phyloP scores from a whole-genome alignment of 2,329 filamentous ascomycete genomes.

The Cadophora sp. region DNA sequence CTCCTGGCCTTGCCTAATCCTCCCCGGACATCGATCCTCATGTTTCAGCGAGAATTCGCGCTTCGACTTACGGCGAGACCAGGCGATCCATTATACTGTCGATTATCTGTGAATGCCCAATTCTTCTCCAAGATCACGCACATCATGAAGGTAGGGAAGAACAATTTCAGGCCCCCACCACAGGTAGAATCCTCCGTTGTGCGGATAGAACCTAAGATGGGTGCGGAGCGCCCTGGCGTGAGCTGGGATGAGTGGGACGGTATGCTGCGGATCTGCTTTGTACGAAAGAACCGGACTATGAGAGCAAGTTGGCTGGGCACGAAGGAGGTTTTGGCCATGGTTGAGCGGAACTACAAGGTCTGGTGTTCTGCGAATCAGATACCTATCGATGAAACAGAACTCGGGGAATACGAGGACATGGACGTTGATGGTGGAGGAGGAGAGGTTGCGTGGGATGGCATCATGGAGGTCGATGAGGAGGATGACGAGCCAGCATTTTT shows the following conservation, averaged over 20 bases:
- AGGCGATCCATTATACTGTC: slow-evolving; percentile 86
- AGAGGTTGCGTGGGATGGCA: slow-evolving; percentile 57
- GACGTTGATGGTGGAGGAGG: slow-evolving; percentile 54
- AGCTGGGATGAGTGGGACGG: slow-evolving; percentile 97
- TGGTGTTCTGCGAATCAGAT: slow-evolving; percentile 91
- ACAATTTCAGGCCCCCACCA: slow-evolving; percentile 96
- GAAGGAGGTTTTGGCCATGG: slow-evolving; percentile 78
- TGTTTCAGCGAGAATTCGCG: slow-evolving; percentile 97
- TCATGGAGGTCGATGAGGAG: slow-evolving; percentile 58
- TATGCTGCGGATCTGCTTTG: slow-evolving; percentile 80
- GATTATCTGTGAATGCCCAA: slow-evolving; percentile 91
- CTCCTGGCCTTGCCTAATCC: slow-evolving; percentile 82
- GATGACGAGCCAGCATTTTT: slow-evolving; percentile 87
- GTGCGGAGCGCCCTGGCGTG: slow-evolving; percentile 78
- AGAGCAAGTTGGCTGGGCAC: slow-evolving; percentile 82
- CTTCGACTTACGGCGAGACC: slow-evolving; percentile 87
- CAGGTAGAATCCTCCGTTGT: slow-evolving; percentile 92
- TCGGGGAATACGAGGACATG: slow-evolving; percentile 52
- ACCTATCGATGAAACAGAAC: slow-evolving; percentile 71
- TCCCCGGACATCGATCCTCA: slow-evolving; percentile 85
- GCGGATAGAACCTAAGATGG: slow-evolving; percentile 85
- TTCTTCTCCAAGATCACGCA: slow-evolving; percentile 80
- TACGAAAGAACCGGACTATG: slow-evolving; percentile 89
- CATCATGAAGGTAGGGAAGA: slow-evolving; percentile 92
- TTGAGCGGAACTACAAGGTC: slow-evolving; percentile 87